Conservation (phyloP, 208 protist genomes). For the Wallacemonas sp. region DNA sequence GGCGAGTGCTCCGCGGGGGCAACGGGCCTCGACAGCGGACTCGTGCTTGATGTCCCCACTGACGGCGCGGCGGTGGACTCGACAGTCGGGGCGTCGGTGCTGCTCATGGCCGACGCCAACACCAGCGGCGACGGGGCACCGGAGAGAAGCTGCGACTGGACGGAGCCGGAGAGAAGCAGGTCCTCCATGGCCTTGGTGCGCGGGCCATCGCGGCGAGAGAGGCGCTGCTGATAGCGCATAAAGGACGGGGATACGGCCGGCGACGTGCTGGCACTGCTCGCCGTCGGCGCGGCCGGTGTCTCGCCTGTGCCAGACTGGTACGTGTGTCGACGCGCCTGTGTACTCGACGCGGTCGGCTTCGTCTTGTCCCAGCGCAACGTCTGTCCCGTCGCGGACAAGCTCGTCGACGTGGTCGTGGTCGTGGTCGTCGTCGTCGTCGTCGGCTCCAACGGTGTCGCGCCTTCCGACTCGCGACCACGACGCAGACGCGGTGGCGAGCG, state of each 20-base stretch:
- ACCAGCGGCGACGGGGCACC: neutral
- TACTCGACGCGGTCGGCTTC: neutral
- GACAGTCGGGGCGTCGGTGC: neutral
- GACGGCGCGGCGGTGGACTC: neutral
- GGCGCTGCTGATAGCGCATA: constrained; percentile 3
- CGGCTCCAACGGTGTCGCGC: neutral
- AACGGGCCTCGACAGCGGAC: neutral
- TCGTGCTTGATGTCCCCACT: neutral
- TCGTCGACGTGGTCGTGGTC: neutral
- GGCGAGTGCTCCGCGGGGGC: neutral
- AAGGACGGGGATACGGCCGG: constrained; percentile 3
- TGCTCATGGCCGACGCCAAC: neutral
- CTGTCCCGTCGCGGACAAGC: too few species aligned
- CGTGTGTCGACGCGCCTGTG: neutral
- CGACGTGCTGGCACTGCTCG: neutral
- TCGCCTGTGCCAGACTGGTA: neutral
- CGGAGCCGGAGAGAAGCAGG: neutral
- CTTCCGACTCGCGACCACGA: neutral
- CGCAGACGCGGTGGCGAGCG: neutral
- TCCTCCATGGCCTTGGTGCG: constrained; percentile 12
- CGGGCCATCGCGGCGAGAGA: neutral
- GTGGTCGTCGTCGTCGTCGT: neutral
- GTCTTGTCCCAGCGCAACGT: too few species aligned
- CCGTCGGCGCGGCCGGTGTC: neutral
- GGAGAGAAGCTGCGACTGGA: constrained; percentile 1